Evolutionary conservation across 768 basidiomycete species (phyloP), one percentile per base, ranked within the genome.

Genomic region (Lentinula raphanica): DNA sequence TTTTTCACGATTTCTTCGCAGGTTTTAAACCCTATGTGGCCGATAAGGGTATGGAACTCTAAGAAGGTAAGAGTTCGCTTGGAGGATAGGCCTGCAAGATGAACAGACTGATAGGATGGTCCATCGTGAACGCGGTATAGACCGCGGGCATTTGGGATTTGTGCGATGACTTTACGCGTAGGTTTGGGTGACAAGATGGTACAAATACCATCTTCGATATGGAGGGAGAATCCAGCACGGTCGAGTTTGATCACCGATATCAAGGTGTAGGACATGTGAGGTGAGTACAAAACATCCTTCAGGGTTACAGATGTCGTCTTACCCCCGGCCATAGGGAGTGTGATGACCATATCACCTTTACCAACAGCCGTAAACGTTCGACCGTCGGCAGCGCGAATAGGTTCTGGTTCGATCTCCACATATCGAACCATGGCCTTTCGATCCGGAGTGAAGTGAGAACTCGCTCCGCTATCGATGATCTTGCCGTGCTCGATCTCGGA

Each of bases 381-480:
- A 19, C 72, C 67, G 54, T 74, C 65, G 3, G 72, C 71, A 2
- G 68, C 63, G 19, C 53, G 13, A 35, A 73, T 68, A 5, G 67
- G 60, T 12, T 61, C 51, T 15, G 60, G 65, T 36, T 27, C 17
- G 23, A 39, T 46, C 15, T 56, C 39, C 3, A 6, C 3, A 57
- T 61, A 74, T 39, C 67, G 66, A 23, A 63, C 45, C 59, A 76
- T 69, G 19, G 60, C 51, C 17, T 62, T n/a, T 6, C 65, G 49
- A 50, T 69, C 63, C 1, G 70, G 71, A 5, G 69, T 66, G 62
- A 75, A 72, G 49, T 75, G 74, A 23, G 59, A 60, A 11, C 61
- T 70, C 9, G 72, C 67, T 27, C 74, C 71, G 50, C 69, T 68
- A 62, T 76, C 68, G n/a, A 68, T 61, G 27, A 68, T 67, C 48